These are phyloP conservation scores for Lanmaoa rubissima DNA, from an alignment of 768 basidiomycete genomes.

Conservation along the genomic window DNA sequence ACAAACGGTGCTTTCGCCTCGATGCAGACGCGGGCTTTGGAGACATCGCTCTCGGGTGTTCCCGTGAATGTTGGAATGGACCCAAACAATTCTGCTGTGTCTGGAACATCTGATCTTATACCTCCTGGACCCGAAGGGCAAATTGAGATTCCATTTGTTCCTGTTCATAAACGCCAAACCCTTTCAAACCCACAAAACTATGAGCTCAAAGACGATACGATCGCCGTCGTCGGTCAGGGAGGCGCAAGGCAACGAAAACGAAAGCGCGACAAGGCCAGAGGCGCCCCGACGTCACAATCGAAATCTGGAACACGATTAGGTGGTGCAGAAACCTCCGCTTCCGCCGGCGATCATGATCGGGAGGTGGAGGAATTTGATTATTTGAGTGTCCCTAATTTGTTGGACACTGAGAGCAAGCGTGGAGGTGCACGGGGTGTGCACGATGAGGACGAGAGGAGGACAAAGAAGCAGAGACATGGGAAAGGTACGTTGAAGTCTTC, in stretches of 20 bases:
- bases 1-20: constrained; percentile 2
- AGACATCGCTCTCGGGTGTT: background rate
- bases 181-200: constrained; percentile 8
- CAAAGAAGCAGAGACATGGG: constrained; percentile 52
- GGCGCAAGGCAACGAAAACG: constrained; percentile 67
- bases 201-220: constrained; percentile 51
- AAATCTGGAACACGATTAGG: constrained; percentile 1
- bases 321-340: constrained; percentile 4
- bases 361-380: constrained; percentile 64
- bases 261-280: constrained; percentile 22
- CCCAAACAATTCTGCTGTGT: background rate
- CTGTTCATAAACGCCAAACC: constrained; percentile 53
- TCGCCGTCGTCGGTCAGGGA: constrained; percentile 69
- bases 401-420: constrained; percentile 54
- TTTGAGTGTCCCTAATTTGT: constrained; percentile 61
- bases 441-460: constrained; percentile 36
- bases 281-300: background rate
- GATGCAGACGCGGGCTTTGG: constrained; percentile 9
- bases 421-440: constrained; percentile 15
- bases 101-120: constrained; percentile 14
- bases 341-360: constrained; percentile 14
- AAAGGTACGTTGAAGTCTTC: constrained; percentile 31
- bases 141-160: constrained; percentile 78
- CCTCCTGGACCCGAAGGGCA: constrained; percentile 41
- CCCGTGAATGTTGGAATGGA: constrained; percentile 1